Evolutionary conservation across 805 yeast genomes (phyloP), one percentile per base, ranked within the genome.

Genomic region (Sugiyamaella mastotermitis): DNA sequence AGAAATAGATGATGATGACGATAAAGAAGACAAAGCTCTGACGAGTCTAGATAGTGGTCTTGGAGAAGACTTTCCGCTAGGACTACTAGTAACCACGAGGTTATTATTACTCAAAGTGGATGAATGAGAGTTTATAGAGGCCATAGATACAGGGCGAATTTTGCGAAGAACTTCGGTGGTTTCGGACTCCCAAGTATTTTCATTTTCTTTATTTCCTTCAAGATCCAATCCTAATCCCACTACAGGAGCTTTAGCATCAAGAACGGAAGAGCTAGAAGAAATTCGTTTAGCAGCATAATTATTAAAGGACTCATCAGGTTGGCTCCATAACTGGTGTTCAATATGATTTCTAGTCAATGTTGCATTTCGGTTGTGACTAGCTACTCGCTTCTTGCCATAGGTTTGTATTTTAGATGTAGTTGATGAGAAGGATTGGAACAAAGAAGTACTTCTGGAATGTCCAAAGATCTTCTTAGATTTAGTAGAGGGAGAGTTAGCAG

Each of bases 311-410:
- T 22, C n/a, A n/a, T 38, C 42, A 2, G 33, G 28, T 33, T 41
- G 40, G 29, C 32, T 37, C 50, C 50, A 46, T n/a, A 43, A 48
- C 36, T 43, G 41, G 7, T 42, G 42, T 27, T 42, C 50, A n/a
- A 35, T 21, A 16, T 41, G 43, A 13, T 37, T 24, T 18, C 41
- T 45, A 13, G 47, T 28, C 36, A 46, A 20, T 7, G 31, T 33
- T 3, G 46, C 33, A 21, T 38, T 37, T 22, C 41, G 46, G 23
- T 31, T 31, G 34, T 16, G 21, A 5, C 24, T 25, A 6, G 16
- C 29, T 2, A 28, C 28, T 9, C 35, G 22, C 31, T 37, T 27
- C 41, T 37, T 43, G 14, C 50, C 48, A 32, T 44, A 44, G 5
- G 47, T 42, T 17, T 37, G 29, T 8, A 19, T 13, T 5, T 32